These are phyloP conservation scores for Ophiorrhiza pumila DNA, from an alignment of 257 asterid genomes.

Conservation along the genomic window DNA sequence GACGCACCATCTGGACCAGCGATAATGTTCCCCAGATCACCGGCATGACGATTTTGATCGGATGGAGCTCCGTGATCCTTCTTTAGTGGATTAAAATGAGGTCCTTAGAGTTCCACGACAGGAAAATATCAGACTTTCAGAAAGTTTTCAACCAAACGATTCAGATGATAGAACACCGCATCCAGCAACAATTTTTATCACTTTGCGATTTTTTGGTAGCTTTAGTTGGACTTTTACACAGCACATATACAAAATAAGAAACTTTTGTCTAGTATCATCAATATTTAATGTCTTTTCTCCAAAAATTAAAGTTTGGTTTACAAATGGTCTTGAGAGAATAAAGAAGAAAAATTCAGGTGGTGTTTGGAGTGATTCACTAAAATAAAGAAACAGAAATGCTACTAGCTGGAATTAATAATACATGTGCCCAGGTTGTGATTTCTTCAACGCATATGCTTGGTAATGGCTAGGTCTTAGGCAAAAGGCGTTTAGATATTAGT, in stretches of 20 bases:
- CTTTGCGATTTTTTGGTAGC: not conserved
- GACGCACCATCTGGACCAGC: slow-evolving; percentile 71
- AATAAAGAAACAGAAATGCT: too few species aligned
- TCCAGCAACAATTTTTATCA: not conserved
- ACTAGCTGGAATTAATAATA: too few species aligned
- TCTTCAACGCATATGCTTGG: not conserved
- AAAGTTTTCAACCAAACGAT: not conserved
- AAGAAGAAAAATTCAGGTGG: too few species aligned
- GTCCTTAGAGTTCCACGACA: slow-evolving; percentile 43
- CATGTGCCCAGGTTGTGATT: not conserved
- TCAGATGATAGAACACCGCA: not conserved
- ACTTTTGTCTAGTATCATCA: not conserved
- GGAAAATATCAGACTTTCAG: not conserved
- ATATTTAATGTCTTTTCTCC: not conserved
- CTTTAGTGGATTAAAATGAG: slow-evolving; percentile 84
- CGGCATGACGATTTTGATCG: slow-evolving; percentile 76
- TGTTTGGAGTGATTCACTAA: not conserved
- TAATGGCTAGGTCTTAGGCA: not conserved
- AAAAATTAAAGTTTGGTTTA: not conserved
- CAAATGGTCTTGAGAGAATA: not conserved
- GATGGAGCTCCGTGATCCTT: slow-evolving; percentile 81
- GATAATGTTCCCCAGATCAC: slow-evolving; percentile 80
- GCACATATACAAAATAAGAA: not conserved
- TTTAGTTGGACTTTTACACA: not conserved
- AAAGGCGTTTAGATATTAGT: not conserved